Evolutionary conservation across 1,139 yeast genomes (phyloP).

Genomic region (Sugiyamaella castrensis): DNA sequence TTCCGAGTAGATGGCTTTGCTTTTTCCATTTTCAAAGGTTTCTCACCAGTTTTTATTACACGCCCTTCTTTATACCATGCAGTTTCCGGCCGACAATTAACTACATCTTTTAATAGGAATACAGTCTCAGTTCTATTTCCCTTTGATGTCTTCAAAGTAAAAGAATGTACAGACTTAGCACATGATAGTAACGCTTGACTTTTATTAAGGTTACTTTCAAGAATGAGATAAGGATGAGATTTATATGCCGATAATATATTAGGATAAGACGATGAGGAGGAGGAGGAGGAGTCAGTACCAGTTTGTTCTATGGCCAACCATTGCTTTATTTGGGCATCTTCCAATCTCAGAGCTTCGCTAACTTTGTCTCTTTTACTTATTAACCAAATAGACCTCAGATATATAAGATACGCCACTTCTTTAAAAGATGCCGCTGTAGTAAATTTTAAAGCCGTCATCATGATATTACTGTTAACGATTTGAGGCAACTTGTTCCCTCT

Average conservation of each 20-base stretch:
- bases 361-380: neutral
- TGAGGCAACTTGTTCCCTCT: constrained; percentile 46
- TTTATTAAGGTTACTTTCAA: constrained; percentile 59
- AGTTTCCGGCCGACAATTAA: constrained; percentile 55
- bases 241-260: constrained; percentile 66
- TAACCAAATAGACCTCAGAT: constrained; percentile 24
- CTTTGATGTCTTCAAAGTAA: constrained; percentile 38
- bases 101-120: constrained; percentile 56
- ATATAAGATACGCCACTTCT: constrained; percentile 55
- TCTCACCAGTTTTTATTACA: constrained; percentile 58
- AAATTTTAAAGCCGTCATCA: neutral
- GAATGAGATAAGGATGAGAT: constrained; percentile 67
- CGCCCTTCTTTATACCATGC: constrained; percentile 78
- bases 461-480: neutral
- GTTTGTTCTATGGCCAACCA: constrained; percentile 43
- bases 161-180: constrained; percentile 15
- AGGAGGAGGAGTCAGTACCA: constrained; percentile 51
- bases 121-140: constrained; percentile 53
- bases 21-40: constrained; percentile 47
- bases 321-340: constrained; percentile 49
- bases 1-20: constrained; percentile 25
- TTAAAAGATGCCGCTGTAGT: constrained; percentile 7
- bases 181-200: constrained; percentile 60
- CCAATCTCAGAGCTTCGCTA: constrained; percentile 39
- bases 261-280: constrained; percentile 45